phyloP scores from a whole-genome alignment of 805 yeast species.

The Ogataea pignaliae region DNA sequence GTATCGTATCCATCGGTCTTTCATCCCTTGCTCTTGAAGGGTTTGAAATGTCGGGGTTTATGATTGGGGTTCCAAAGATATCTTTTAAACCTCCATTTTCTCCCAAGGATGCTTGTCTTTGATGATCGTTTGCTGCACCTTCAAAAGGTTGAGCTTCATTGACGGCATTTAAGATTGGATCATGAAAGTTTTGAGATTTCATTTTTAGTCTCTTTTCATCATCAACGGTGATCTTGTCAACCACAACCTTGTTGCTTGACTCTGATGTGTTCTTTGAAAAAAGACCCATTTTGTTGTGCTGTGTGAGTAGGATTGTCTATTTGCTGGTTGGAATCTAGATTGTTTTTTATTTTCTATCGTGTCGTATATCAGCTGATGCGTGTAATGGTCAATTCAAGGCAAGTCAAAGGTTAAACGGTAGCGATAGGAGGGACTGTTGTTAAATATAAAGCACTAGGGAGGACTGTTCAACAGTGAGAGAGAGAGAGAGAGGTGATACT shows the following conservation, averaged over 20 bases:
- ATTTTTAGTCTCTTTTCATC: conserved; percentile 55
- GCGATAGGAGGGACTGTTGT: too few species aligned
- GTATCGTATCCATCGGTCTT: conserved; percentile 93
- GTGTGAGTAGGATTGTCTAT: too few species aligned
- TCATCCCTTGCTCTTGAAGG: conserved; percentile 94
- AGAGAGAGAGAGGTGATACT: too few species aligned
- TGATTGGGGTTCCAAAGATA: conserved; percentile 79
- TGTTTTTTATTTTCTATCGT: background rate
- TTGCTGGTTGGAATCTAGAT: too few species aligned
- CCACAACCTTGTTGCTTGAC: conserved; percentile 22
- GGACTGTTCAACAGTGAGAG: too few species aligned
- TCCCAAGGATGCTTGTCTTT: conserved; percentile 30
- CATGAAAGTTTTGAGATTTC: conserved; percentile 69
- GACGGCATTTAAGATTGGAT: conserved; percentile 90
- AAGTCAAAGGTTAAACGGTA: too few species aligned
- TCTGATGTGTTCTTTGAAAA: conserved; percentile 36
- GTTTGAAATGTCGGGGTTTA: conserved; percentile 79
- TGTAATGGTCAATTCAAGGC: too few species aligned
- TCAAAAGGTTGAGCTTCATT: conserved; percentile 96
- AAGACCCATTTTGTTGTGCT: conserved; percentile 37
- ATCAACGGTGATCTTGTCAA: conserved; percentile 42
- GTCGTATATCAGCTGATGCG: too few species aligned
- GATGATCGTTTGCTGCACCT: conserved; percentile 38
- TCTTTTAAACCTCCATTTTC: conserved; percentile 61
- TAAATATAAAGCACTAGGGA: too few species aligned